phyloP scores from a whole-genome alignment of 2,329 filamentous ascomycete species.

The Epicoccum sorghinum region DNA sequence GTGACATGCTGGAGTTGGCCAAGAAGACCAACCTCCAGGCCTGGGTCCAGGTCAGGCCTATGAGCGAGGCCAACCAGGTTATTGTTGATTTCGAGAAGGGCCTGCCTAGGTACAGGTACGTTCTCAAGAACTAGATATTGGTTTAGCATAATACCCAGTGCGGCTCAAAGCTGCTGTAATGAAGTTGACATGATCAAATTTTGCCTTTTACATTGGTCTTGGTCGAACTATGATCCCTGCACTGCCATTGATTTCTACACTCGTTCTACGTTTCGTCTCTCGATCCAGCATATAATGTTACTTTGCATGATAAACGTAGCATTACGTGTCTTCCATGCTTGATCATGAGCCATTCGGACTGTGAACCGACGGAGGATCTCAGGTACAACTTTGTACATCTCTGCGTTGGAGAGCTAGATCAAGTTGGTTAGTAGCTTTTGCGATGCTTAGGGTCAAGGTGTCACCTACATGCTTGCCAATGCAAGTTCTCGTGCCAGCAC shows the following conservation, averaged over 20 bases:
- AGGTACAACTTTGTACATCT: constrained; percentile 31
- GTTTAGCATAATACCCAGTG: constrained; percentile 16
- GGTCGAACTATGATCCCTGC: too few relatives aligned
- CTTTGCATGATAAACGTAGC: constrained; percentile 24
- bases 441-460: too few relatives aligned
- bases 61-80: constrained; percentile 48
- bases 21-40: constrained; percentile 49
- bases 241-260: too few relatives aligned
- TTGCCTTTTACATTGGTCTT: not conserved
- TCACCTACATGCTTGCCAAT: constrained; percentile 35
- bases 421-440: not conserved
- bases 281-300: not conserved
- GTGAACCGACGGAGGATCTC: constrained; percentile 26
- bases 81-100: constrained; percentile 48
- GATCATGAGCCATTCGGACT: constrained; percentile 28
- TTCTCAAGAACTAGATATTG: constrained; percentile 35
- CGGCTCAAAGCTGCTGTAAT: constrained; percentile 9
- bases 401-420: constrained; percentile 10
- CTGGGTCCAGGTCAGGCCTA: constrained; percentile 50
- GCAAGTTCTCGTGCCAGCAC: constrained; percentile 42
- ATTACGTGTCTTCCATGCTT: constrained; percentile 26
- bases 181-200: constrained; percentile 6
- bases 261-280: not conserved
- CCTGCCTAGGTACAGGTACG: constrained; percentile 52
- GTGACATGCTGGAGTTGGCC: constrained; percentile 57